A percentile compares a stretch with the other conserved stretches of the same genome.
Conservation (phyloP, 805 yeast species). For the Starmerella bombicola region DNA sequence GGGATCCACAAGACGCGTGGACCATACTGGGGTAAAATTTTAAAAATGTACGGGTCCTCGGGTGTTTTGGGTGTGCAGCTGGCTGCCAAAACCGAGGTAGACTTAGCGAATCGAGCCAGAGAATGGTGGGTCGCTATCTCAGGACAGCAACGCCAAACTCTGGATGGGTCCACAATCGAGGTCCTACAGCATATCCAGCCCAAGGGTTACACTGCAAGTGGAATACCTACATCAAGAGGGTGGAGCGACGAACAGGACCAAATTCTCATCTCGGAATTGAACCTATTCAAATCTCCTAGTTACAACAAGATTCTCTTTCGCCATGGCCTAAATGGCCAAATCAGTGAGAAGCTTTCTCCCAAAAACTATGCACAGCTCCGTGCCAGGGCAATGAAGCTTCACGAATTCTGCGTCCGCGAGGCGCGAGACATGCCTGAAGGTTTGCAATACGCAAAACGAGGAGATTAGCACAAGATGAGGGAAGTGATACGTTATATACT, state of each 20-base stretch:
- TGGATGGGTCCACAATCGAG: neutral
- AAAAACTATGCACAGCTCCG: slow-evolving; percentile 9
- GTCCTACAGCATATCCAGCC: slow-evolving; percentile 5
- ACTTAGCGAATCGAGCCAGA: slow-evolving; percentile 5
- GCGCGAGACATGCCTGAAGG: slow-evolving; percentile 4
- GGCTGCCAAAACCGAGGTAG: slow-evolving; percentile 4
- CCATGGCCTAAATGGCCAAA: slow-evolving; percentile 5
- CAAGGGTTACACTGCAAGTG: slow-evolving; percentile 7
- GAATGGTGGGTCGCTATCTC: slow-evolving; percentile 9
- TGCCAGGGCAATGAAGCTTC: slow-evolving; percentile 5
- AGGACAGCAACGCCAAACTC: neutral
- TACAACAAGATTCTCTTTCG: slow-evolving; percentile 7
- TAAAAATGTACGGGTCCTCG: slow-evolving; percentile 2
- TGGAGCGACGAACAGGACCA: slow-evolving; percentile 10
- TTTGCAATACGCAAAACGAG: slow-evolving; percentile 4
- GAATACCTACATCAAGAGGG: slow-evolving; percentile 9
- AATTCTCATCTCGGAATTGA: slow-evolving; percentile 3
- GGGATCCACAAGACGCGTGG: slow-evolving; percentile 4
- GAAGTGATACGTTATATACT: too few relatives aligned
- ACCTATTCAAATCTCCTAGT: slow-evolving; percentile 2
- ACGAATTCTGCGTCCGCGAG: slow-evolving; percentile 10
- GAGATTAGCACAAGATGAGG: neutral
- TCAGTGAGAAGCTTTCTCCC: slow-evolving; percentile 2
- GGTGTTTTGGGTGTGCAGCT: slow-evolving; percentile 3
- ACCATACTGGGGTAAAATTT: slow-evolving; percentile 8